Conservation (phyloP, 768 basidiomycete genomes). For the Tubosaeta sp. region DNA sequence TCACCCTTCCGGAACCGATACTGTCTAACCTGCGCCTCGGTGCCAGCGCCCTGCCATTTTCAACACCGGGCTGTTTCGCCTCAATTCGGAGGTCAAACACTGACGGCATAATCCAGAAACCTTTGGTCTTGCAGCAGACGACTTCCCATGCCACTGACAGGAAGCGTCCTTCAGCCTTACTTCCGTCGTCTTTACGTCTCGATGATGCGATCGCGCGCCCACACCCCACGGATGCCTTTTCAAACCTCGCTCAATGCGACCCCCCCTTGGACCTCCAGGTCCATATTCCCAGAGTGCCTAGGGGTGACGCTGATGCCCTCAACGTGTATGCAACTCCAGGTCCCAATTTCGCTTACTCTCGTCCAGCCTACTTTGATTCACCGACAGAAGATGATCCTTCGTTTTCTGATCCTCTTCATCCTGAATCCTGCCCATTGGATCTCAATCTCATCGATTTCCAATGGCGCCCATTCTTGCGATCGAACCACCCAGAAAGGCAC, state of each 20-base stretch:
- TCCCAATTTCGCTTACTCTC: slow-evolving; percentile 33
- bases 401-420: slow-evolving; percentile 35
- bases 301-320: slow-evolving; percentile 1
- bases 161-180: slow-evolving; percentile 9
- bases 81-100: slow-evolving; percentile 1
- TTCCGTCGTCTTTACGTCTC: slow-evolving; percentile 16
- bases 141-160: slow-evolving; percentile 4
- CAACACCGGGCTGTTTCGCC: slow-evolving; percentile 22
- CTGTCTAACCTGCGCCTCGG: background rate
- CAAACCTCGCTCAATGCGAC: slow-evolving; percentile 5
- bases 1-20: background rate
- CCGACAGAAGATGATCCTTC: slow-evolving; percentile 44
- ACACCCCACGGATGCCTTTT: slow-evolving; percentile 3
- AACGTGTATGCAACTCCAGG: slow-evolving; percentile 47
- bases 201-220: slow-evolving; percentile 5
- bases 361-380: slow-evolving; percentile 47
- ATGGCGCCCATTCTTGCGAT: slow-evolving; percentile 50
- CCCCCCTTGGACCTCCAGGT: slow-evolving; percentile 15
- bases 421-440: slow-evolving; percentile 36
- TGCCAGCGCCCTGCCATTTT: slow-evolving; percentile 15
- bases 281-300: slow-evolving; percentile 1
- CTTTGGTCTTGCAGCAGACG: slow-evolving; percentile 7
- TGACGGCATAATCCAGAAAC: slow-evolving; percentile 1
- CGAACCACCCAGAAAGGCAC: slow-evolving; percentile 9
- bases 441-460: slow-evolving; percentile 45